Evolutionary conservation across 306 rosid species (phyloP), one percentile per base, ranked within the genome.

Genomic region (Casuarina cunninghamiana): DNA sequence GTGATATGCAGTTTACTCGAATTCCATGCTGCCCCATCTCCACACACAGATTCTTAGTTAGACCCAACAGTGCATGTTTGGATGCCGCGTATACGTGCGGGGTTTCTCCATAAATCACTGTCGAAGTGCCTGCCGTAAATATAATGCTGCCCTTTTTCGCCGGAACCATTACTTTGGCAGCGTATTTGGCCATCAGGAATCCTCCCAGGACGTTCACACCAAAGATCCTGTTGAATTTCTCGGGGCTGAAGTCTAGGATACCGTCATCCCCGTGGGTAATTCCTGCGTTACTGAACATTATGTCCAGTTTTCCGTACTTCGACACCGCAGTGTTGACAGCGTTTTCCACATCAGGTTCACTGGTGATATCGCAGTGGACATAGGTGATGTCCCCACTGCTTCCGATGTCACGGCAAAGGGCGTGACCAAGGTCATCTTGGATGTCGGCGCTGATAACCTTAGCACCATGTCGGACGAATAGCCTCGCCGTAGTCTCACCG

Each of bases 251-350:
- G 2, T 53, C 73, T n/a, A 78, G 10, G 2, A 87, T 2, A 26
- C 0, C 12, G 44, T 70, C 57, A 4, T 53, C 19, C 2, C 19
- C 19, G 2, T 90, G 94, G 0, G 86, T 1, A 39, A 82, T 81
- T 51, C 96, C 97, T 0, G 96, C 94, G 12, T 91, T 93, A 75
- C 83, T 88, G 86, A 66, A 91, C 94, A 93, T 85, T 61, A 93
- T 78, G 82, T 93, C 96, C 0, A 91, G 88, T 35, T 83, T 88
- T 0, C 94, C 97, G 35, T 82, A 65, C 37, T 63, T 89, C 37
- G 87, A 79, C 2, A 91, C 78, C 1, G 90, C 87, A 1, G 38
- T 38, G 2, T 91, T 88, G 2, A 93, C 94, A 5, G 55, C 81
- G 16, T 83, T 81, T 73, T 85, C 54, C 1, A 93, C 69, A 53